Conservation (phyloP, 1,139 yeast species). For the Komagataea norvegica region DNA sequence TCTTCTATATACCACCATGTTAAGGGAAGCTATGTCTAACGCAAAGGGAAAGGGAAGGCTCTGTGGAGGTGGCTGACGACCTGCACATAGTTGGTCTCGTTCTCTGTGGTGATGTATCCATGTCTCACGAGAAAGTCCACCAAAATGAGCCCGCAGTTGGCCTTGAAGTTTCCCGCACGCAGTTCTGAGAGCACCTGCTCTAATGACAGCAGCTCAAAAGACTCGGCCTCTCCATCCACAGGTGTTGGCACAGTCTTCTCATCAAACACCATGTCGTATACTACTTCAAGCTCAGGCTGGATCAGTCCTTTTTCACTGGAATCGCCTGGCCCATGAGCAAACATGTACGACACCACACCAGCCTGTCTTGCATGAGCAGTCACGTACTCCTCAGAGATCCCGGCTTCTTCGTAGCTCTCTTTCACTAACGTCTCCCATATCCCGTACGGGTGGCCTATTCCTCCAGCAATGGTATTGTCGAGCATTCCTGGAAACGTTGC, state of each 20-base stretch:
- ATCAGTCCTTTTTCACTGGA: conserved; percentile 45
- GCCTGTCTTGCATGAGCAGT: conserved; percentile 39
- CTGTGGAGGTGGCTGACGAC: conserved; percentile 62
- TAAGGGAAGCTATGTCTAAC: conserved; percentile 12
- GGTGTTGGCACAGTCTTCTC: conserved; percentile 56
- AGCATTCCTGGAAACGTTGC: conserved; percentile 87
- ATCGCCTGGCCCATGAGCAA: conserved; percentile 16
- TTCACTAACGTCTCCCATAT: conserved; percentile 72
- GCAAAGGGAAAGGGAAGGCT: conserved; percentile 61
- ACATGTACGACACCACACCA: conserved; percentile 64
- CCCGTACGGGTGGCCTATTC: conserved; percentile 79
- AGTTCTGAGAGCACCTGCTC: conserved; percentile 51
- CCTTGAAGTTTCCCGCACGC: conserved; percentile 63
- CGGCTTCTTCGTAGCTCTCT: conserved; percentile 91
- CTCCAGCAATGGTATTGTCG: conserved; percentile 95
- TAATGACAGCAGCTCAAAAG: conserved; percentile 57
- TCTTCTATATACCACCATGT: no score
- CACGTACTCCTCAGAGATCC: conserved; percentile 53
- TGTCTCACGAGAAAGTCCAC: conserved; percentile 83
- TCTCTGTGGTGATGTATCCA: conserved; percentile 57
- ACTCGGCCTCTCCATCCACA: conserved; percentile 81
- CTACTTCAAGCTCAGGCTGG: conserved; percentile 86
- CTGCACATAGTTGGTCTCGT: conserved; percentile 59
- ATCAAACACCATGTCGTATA: conserved; percentile 65
- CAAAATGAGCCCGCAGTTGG: conserved; percentile 77